phyloP scores from a whole-genome alignment of 495 filamentous ascomycete genomes.

The Aspergillus saccharolyticus region DNA sequence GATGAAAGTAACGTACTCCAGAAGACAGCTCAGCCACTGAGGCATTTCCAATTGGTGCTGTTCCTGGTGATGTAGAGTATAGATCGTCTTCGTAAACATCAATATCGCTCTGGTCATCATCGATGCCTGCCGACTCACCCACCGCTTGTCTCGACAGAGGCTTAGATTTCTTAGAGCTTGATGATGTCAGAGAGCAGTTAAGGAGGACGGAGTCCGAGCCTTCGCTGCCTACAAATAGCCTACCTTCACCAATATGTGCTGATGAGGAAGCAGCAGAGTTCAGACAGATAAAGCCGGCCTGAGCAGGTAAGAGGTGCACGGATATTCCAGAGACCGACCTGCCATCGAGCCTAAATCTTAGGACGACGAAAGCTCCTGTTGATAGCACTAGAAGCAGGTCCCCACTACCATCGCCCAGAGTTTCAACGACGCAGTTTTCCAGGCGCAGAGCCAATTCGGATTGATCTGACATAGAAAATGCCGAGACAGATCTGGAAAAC shows the following conservation, averaged over 20 bases:
- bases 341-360: slow-evolving; percentile 87
- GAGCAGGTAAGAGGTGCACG: slow-evolving; percentile 54
- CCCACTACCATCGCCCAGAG: slow-evolving; percentile 64
- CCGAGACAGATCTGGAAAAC: slow-evolving; percentile 72
- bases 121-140: slow-evolving; percentile 36
- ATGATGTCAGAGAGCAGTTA: slow-evolving; percentile 64
- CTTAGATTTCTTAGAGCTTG: slow-evolving; percentile 38
- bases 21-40: slow-evolving; percentile 17
- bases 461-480: slow-evolving; percentile 80
- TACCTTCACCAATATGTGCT: slow-evolving; percentile 59
- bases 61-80: slow-evolving; percentile 48
- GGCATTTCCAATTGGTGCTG: slow-evolving; percentile 16
- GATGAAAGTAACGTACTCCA: slow-evolving; percentile 64
- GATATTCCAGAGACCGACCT: slow-evolving; percentile 82
- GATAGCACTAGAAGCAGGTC: slow-evolving; percentile 81
- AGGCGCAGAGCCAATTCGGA: slow-evolving; percentile 73
- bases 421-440: slow-evolving; percentile 75
- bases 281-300: slow-evolving; percentile 57
- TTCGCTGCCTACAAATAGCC: slow-evolving; percentile 80
- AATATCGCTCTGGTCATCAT: slow-evolving; percentile 54
- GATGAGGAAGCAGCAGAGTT: slow-evolving; percentile 63
- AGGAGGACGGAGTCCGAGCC: slow-evolving; percentile 77
- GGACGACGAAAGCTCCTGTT: slow-evolving; percentile 66
- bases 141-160: slow-evolving; percentile 46
- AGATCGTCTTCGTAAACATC: slow-evolving; percentile 72